Percentiles rank a stretch among this genome's conserved stretches.
Evolutionary conservation across 305 asterid genomes (phyloP).

Genomic region (Fraxinus albicans): DNA sequence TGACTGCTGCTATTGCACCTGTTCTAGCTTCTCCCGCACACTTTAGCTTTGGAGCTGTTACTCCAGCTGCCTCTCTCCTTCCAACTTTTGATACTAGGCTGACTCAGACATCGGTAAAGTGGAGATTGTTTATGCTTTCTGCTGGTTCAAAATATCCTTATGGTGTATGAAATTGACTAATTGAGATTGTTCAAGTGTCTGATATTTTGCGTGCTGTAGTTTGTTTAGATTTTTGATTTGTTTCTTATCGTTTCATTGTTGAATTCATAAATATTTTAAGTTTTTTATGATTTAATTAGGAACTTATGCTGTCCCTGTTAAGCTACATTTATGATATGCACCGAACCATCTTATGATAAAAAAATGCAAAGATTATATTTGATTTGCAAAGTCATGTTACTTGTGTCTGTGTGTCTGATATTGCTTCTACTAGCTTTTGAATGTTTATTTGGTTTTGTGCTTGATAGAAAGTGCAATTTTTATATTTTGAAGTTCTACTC

Average conservation of each 20-base stretch:
- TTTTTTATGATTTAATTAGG: neutral
- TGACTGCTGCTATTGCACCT: constrained; percentile 58
- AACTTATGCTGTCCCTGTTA: neutral
- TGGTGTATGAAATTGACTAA: constrained; percentile 17
- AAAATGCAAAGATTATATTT: neutral
- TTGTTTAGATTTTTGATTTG: neutral
- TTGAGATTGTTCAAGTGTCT: constrained; percentile 2
- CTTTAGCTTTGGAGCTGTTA: constrained; percentile 56
- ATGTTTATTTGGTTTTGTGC: neutral
- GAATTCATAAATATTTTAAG: neutral
- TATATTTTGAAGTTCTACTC: constrained; percentile 16
- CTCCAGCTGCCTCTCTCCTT: constrained; percentile 69
- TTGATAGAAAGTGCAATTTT: constrained; percentile 8
- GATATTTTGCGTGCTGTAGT: constrained; percentile 7
- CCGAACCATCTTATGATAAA: neutral
- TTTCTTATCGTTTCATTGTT: constrained; percentile 1
- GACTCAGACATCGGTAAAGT: constrained; percentile 64
- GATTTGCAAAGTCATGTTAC: constrained; percentile 19
- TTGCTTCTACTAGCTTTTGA: constrained; percentile 5
- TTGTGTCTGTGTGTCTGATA: neutral
- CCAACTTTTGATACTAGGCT: constrained; percentile 68
- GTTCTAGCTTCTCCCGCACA: constrained; percentile 67
- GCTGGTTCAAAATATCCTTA: constrained; percentile 7
- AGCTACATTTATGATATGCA: neutral
- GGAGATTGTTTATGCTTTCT: constrained; percentile 15